These are phyloP conservation scores for Uromyces viciae-fabae DNA, from an alignment of 1,284 basidiomycete species.

Conservation along the genomic window DNA sequence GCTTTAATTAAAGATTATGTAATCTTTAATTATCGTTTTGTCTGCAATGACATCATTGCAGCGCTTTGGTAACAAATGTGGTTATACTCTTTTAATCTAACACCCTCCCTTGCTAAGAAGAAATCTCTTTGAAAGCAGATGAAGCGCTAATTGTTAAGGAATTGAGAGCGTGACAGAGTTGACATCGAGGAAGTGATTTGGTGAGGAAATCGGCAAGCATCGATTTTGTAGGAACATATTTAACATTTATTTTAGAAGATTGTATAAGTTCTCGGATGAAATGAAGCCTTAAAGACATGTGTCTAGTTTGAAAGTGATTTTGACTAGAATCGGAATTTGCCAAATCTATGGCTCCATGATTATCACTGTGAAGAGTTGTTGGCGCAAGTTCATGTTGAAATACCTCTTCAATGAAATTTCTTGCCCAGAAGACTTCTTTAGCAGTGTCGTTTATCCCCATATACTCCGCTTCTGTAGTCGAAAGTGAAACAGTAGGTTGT, in stretches of 20 bases:
- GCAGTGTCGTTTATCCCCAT: not conserved
- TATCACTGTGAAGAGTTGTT: not conserved
- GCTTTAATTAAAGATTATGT: too few relatives aligned
- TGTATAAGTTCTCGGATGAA: not conserved
- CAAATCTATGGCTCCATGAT: not conserved
- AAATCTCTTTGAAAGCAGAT: too few relatives aligned
- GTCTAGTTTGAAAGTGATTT: not conserved
- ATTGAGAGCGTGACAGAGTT: too few relatives aligned
- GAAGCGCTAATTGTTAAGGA: too few relatives aligned
- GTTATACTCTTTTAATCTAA: too few relatives aligned
- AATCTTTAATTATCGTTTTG: too few relatives aligned
- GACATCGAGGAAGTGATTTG: not conserved
- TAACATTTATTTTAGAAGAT: not conserved
- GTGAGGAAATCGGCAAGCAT: constrained; percentile 7
- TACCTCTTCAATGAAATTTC: not conserved
- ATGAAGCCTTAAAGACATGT: not conserved
- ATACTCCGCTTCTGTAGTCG: not conserved
- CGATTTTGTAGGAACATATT: not conserved
- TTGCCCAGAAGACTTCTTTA: not conserved
- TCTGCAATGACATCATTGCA: too few relatives aligned
- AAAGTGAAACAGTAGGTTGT: not conserved
- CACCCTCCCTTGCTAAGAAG: too few relatives aligned
- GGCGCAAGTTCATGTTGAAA: not conserved
- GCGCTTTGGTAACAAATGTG: too few relatives aligned
- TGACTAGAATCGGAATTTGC: not conserved